Evolutionary conservation across 2,329 filamentous ascomycete species (phyloP).

Genomic region (Rhytidhysteron rufulum): DNA sequence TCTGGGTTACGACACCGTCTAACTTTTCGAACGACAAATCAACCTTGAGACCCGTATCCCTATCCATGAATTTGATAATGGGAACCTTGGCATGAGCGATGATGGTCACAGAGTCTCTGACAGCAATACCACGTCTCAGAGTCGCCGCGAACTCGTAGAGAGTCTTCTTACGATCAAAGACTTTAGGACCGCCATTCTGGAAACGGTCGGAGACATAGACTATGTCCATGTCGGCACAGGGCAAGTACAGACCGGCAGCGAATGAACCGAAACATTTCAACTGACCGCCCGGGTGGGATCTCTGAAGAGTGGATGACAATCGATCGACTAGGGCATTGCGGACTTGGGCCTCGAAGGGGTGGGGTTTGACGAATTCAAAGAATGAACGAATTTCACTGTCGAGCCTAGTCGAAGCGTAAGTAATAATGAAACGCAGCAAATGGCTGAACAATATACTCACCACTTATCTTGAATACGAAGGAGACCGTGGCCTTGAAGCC

Average conservation of each 20-base stretch:
- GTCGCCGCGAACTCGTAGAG: conserved; percentile 62
- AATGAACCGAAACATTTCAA: conserved; percentile 88
- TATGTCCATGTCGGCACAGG: conserved; percentile 88
- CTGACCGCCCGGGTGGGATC: conserved; percentile 48
- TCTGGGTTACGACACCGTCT: conserved; percentile 73
- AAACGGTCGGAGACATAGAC: conserved; percentile 70
- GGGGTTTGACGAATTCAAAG: conserved; percentile 77
- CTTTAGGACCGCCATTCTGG: conserved; percentile 46
- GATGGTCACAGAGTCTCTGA: conserved; percentile 57
- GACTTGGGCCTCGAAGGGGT: conserved; percentile 70
- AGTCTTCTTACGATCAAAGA: conserved; percentile 45
- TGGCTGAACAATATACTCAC: conserved; percentile 25
- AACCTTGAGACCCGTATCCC: conserved; percentile 71
- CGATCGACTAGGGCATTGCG: conserved; percentile 69
- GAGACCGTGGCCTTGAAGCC: too few relatives aligned
- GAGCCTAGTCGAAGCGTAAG: conserved; percentile 50
- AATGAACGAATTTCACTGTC: conserved; percentile 91
- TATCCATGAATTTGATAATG: conserved; percentile 86
- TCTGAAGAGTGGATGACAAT: conserved; percentile 56
- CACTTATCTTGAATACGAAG: too few relatives aligned
- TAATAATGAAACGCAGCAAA: background rate
- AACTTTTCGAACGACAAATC: conserved; percentile 95
- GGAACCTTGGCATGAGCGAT: conserved; percentile 80
- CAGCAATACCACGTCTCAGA: conserved; percentile 58
- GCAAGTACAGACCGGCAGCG: conserved; percentile 72